These are phyloP conservation scores for Bipolaris cookei DNA, from an alignment of 2,329 filamentous ascomycete genomes.

Conservation along the genomic window DNA sequence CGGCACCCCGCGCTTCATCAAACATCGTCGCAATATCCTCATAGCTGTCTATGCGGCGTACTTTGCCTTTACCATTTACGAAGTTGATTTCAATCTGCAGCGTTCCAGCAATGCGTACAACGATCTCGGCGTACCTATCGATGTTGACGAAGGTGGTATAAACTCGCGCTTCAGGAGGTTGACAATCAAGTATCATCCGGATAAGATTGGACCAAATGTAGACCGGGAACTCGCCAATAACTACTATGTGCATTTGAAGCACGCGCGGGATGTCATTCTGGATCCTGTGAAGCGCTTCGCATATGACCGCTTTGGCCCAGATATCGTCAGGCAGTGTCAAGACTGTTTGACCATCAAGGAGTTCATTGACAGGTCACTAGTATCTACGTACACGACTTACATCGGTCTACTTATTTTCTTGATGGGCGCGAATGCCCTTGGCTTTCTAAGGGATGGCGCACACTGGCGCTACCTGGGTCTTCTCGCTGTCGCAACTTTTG, in stretches of 20 bases:
- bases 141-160: constrained; percentile 75
- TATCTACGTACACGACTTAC: constrained; percentile 34
- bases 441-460: constrained; percentile 43
- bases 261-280: constrained; percentile 84
- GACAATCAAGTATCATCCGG: constrained; percentile 74
- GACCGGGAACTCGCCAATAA: constrained; percentile 43
- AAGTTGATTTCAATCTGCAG: constrained; percentile 82
- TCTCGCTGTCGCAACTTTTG: constrained; percentile 61
- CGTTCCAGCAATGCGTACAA: constrained; percentile 77
- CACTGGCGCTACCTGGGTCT: constrained; percentile 60
- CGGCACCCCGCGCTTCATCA: constrained; percentile 70
- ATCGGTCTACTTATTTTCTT: constrained; percentile 37
- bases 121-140: constrained; percentile 71
- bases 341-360: constrained; percentile 73
- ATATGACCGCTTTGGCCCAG: constrained; percentile 82
- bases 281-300: constrained; percentile 78
- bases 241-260: constrained; percentile 82
- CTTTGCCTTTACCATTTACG: constrained; percentile 89
- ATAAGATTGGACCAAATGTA: constrained; percentile 66
- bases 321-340: constrained; percentile 60
- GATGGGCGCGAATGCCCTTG: constrained; percentile 44
- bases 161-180: constrained; percentile 81
- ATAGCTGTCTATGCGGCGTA: constrained; percentile 82
- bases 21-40: constrained; percentile 82
- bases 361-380: constrained; percentile 70